Base-by-base conservation (phyloP, 2,329 filamentous ascomycete genomes). In the Fusarium cyanostomum region DNA sequence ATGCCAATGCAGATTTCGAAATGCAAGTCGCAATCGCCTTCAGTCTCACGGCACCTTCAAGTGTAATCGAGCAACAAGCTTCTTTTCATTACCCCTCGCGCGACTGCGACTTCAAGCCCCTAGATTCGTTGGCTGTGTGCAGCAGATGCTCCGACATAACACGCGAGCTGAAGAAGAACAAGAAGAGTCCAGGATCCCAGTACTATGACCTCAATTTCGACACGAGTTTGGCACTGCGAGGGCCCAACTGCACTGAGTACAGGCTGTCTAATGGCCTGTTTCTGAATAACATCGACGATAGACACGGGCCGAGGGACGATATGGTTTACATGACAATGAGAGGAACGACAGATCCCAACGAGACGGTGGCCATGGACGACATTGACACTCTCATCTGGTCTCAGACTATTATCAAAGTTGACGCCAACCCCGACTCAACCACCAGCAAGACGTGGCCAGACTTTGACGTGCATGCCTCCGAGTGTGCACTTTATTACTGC, bases 401-500 rank as follows among this genome's bases (percentile, higher is more conserved):
- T 1, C 55, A 65, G 37, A 62, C 30, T 13, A 26, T 53, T 8
- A 65, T 65, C 10, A 59, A 52, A 30, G 59, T 62, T 1, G 44
- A 54, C 13, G 51, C 39, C 6, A 30, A 44, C 12, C 50, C 54
- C 2, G 13, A 50, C 28, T 28, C 46, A 21, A 15, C 31, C 7
- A 31, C 50, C 4, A 45, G 10, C 10, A 45, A 44, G 26, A 54
- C 11, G 1, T 65, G 62, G 62, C 55, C 54, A 3, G 41, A 48
- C 28, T 52, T 54, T 45, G 28, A 28, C 0, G 49, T 65, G n/a
- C 12, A 7, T 2, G 62, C 59, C 12, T 34, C 39, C 1, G 59
- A 65, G 37, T 65, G 62, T 24, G 55, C 55, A 4, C 55, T 65
- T 4, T 65, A 62, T 45, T 65, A 65, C 45, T 65, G 59, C 30